Evolutionary conservation across 768 basidiomycete species (phyloP).

Genomic region (Astraeus odoratus): DNA sequence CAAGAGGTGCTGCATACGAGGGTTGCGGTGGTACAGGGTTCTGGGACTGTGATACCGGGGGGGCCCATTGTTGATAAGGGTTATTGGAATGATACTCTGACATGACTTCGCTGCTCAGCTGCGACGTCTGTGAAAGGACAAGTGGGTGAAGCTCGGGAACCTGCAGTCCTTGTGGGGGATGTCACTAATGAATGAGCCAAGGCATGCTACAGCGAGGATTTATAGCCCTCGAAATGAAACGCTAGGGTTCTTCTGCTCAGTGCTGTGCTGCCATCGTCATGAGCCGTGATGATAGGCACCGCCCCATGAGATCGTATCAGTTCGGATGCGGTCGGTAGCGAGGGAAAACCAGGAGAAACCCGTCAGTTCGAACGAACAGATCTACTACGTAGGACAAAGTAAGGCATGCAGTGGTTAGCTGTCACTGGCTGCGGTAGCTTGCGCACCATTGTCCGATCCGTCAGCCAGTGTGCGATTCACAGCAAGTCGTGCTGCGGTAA

Average conservation of each 20-base stretch:
- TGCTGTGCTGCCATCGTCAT: neutral
- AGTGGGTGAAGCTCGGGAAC: neutral
- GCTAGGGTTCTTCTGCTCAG: too few relatives aligned
- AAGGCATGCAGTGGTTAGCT: neutral
- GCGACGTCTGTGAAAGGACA: conserved; percentile 3
- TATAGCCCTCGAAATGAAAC: neutral
- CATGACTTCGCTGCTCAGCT: conserved; percentile 8
- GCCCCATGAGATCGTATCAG: neutral
- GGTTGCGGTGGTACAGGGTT: conserved; percentile 1
- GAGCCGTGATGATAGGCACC: neutral
- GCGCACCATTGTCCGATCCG: neutral
- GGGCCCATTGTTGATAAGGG: conserved; percentile 10
- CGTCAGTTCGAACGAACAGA: neutral
- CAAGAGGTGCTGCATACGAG: conserved; percentile 1
- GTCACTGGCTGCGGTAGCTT: neutral
- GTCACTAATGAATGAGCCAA: neutral
- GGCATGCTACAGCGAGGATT: neutral
- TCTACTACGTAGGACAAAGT: neutral
- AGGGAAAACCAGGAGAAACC: neutral
- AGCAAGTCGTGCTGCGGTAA: neutral
- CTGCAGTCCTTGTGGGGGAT: too few relatives aligned
- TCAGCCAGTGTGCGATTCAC: neutral
- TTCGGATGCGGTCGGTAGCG: neutral
- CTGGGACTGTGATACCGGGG: conserved; percentile 5
- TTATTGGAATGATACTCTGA: conserved; percentile 15